Base-by-base conservation (phyloP, 768 basidiomycete species). In the Mycena leptocephala region DNA sequence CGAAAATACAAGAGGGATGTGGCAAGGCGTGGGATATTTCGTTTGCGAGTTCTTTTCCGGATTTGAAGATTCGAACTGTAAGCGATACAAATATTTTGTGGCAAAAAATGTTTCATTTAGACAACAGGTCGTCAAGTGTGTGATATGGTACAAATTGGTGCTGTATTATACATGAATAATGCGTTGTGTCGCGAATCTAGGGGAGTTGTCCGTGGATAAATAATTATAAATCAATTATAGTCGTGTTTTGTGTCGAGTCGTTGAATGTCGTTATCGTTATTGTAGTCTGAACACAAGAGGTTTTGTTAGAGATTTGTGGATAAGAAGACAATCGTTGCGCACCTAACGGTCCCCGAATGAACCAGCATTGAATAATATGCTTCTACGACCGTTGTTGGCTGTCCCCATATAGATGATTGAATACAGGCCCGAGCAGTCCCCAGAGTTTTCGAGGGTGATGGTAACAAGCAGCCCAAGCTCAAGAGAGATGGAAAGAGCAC, bases 401-500 rank as follows among this genome's bases (percentile, higher is more conserved):
- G 75, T 76, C 37, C 75, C 75, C 9, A 67, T 26, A 37, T 70
- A 76, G 35, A 76, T 11, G 32, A 76, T 51, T n/a, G 37, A 56
- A 62, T 37, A 46, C 7, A 61, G 24, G 56, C 46, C 48, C 5
- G 37, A 28, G 64, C 37, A 53, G 56, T 66, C 69, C 11, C 16
- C 43, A 28, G 2, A 32, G n/a, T 71, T 28, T 26, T 76, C 55
- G 22, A 64, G 18, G 28, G 55, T 71, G 64, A 89, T 83, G 7
- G 84, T 86, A 61, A 89, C 77, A 18, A 84, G 74, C 10, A 84
- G 68, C 14, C 84, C 86, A 9, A 85, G 80, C 77, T 88, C 88
- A 33, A 89, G 77, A 9, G 88, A 88, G 51, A 86, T 81, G 6
- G 86, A 84, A 10, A 89, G 82, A 14, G 87, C 87, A 32, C 84